These are phyloP conservation scores for Asterophora lycoperdoides DNA, from an alignment of 768 basidiomycete species.

Conservation along the genomic window DNA sequence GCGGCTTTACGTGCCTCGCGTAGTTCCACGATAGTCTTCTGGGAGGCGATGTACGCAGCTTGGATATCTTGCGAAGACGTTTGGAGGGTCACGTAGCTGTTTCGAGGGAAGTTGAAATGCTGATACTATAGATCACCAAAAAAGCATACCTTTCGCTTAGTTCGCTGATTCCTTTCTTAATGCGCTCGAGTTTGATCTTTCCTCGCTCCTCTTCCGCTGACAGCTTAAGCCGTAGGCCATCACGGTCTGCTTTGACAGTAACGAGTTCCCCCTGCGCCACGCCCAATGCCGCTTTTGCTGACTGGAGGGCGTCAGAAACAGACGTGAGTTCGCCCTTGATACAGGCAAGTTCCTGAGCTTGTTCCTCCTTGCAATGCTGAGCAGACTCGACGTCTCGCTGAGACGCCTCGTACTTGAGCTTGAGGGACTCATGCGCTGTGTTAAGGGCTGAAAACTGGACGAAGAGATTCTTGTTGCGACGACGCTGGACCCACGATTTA, in stretches of 20 bases:
- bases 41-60: conserved; percentile 3
- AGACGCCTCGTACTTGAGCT: background rate
- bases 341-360: background rate
- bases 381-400: conserved; percentile 5
- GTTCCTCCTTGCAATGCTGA: background rate
- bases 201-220: background rate
- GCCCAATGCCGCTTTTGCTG: background rate
- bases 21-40: conserved; percentile 1
- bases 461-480: conserved; percentile 4
- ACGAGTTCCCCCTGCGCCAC: background rate
- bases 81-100: conserved; percentile 10
- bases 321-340: background rate
- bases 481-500: conserved; percentile 2
- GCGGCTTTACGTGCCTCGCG: conserved; percentile 6
- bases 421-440: conserved; percentile 10
- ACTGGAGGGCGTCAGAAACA: background rate
- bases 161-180: conserved; percentile 6
- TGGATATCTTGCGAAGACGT: conserved; percentile 5
- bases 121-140: background rate
- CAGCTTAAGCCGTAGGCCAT: background rate
- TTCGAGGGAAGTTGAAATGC: background rate
- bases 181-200: background rate
- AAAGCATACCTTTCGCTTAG: conserved; percentile 9
- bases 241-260: background rate
- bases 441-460: conserved; percentile 10